Evolutionary conservation across 2,329 filamentous ascomycete genomes (phyloP).

Genomic region (Ophiostoma tasmaniense): DNA sequence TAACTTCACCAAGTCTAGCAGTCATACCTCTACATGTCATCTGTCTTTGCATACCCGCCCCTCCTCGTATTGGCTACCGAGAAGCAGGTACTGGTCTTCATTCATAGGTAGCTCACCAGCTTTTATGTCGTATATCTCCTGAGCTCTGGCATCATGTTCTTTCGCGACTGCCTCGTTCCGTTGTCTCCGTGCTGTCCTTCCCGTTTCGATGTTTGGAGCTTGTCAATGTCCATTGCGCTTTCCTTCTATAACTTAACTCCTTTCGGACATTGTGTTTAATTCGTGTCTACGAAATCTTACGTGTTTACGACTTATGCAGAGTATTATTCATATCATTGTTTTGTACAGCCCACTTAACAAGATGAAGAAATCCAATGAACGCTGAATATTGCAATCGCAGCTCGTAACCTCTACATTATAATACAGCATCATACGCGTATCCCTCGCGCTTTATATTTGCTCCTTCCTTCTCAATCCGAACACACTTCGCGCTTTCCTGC

Average conservation of each 20-base stretch:
- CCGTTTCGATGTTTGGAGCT: background rate
- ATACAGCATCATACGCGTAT: background rate
- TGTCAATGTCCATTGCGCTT: background rate
- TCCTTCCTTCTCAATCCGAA: background rate
- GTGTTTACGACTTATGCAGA: background rate
- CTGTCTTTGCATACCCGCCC: slow-evolving; percentile 5
- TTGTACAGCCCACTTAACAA: too few relatives aligned
- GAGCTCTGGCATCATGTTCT: background rate
- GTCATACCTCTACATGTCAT: background rate
- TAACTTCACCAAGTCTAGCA: background rate
- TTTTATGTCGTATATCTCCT: background rate
- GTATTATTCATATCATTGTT: too few relatives aligned
- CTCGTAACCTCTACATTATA: background rate
- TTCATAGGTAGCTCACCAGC: background rate
- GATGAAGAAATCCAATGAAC: background rate
- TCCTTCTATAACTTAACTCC: background rate
- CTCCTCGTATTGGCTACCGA: slow-evolving; percentile 12
- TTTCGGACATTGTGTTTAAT: background rate
- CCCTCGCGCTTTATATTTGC: background rate
- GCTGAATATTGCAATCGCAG: background rate
- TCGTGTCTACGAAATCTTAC: background rate
- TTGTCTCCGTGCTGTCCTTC: slow-evolving; percentile 4
- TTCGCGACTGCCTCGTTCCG: slow-evolving; percentile 12
- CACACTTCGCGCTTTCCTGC: background rate
- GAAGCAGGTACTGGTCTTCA: slow-evolving; percentile 10